Percentiles rank a stretch among this genome's conserved stretches.
These are phyloP conservation scores for Dioszegia aurantiaca DNA, from an alignment of 768 basidiomycete genomes.

Conservation along the genomic window DNA sequence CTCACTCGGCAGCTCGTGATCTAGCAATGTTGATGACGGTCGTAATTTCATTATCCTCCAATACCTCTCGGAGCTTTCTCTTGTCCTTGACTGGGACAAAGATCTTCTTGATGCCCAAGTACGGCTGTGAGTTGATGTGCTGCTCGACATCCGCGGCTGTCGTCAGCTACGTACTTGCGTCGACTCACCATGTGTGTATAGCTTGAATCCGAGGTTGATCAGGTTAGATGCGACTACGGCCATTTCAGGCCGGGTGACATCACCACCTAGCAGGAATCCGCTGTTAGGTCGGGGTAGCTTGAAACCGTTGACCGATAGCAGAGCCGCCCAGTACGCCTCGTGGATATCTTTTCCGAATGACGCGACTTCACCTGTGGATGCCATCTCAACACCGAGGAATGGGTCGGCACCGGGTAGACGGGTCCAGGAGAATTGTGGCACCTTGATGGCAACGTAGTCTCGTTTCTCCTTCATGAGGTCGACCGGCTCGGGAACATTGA, in stretches of 20 bases:
- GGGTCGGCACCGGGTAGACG: slow-evolving; percentile 93
- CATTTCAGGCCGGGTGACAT: slow-evolving; percentile 84
- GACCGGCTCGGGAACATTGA: slow-evolving; percentile 82
- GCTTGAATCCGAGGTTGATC: slow-evolving; percentile 84
- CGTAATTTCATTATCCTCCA: slow-evolving; percentile 80
- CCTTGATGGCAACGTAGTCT: slow-evolving; percentile 93
- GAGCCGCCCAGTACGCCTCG: slow-evolving; percentile 69
- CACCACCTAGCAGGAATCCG: slow-evolving; percentile 90
- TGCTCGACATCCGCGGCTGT: slow-evolving; percentile 63
- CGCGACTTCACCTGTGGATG: slow-evolving; percentile 95
- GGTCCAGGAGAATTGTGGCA: slow-evolving; percentile 98
- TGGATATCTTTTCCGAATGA: slow-evolving; percentile 89
- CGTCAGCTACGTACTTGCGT: not conserved
- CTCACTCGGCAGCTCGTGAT: slow-evolving; percentile 63
- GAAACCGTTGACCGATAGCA: slow-evolving; percentile 95
- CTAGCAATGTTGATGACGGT: slow-evolving; percentile 90
- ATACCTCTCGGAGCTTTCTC: slow-evolving; percentile 87
- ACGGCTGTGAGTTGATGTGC: slow-evolving; percentile 77
- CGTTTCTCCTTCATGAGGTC: slow-evolving; percentile 86
- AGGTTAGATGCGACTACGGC: slow-evolving; percentile 72
- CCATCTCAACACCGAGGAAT: slow-evolving; percentile 97
- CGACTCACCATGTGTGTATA: slow-evolving; percentile 58
- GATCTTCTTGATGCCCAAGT: slow-evolving; percentile 70
- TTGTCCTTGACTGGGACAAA: slow-evolving; percentile 97
- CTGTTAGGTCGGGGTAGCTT: slow-evolving; percentile 78